Base-by-base conservation (phyloP, 1,284 basidiomycete genomes). In the Apiotrichum porosum region DNA sequence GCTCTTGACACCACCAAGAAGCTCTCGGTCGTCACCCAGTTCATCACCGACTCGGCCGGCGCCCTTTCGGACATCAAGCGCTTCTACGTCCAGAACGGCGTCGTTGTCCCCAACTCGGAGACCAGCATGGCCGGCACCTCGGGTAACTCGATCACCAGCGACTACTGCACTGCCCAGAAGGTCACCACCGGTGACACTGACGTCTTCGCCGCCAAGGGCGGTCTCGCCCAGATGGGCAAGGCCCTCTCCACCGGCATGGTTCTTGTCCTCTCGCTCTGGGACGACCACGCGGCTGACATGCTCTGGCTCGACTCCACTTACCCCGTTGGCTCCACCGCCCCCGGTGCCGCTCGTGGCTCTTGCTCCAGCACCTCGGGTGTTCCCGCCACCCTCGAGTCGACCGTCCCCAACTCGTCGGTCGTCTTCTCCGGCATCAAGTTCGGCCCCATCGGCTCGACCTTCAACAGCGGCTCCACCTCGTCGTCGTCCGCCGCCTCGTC, bases 81-180 rank as follows among this genome's bases (percentile, higher is more conserved):
- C 38, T 40, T 40, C 38, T 40, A 40, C 38, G 38, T 40, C 18
- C 38, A 40, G 38, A 40, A 40, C 38, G 38, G 38, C 38, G 26
- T 28, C 23, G 38, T 40, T 13, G 19, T 40, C 6, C 26, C 26
- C 26, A 40, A 40, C 38, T 40, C 38, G 18, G 28, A 31, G 38
- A 19, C 28, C 3, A 13, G 18, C 18, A 40, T 40, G 38, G 9
- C 38, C 12, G 38, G 38, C 18, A 40, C 38, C 6, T 31, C 26
- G 9, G 38, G 38, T 28, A 40, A 40, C 38, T 40, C 38, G 26
- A 18, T 40, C 38, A 40, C 6, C 17, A 3, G 9, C n/a, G 18
- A 15, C 17, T 40, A 17, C 38, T 40, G 38, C 38, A 9, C 26
- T 4, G 38, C 38, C 26, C 38, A 40, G 38, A 40, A 40, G 38